Evolutionary conservation across 495 filamentous ascomycete genomes (phyloP), one percentile per base, ranked within the genome.

Genomic region (Lindgomyces ingoldianus): DNA sequence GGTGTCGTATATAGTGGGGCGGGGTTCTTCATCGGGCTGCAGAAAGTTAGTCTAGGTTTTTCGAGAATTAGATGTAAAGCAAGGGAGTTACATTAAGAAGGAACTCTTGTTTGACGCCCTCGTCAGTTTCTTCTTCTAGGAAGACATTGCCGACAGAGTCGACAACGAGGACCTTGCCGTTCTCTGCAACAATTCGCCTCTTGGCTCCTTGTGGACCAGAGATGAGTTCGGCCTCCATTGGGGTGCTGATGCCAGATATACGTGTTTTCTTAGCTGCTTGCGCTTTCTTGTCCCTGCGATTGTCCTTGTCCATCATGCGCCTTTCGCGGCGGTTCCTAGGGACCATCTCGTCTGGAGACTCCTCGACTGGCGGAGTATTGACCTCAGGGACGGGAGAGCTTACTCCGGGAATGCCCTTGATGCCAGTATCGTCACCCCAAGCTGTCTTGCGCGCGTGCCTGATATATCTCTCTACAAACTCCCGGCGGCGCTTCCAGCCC

Each of bases 161-260:
- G 6, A 98, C 94, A 62, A 98, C 88, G 41, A 98, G 75, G 0
- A 94, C 81, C 77, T 98, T 98, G 44, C 94, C 94, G 72, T 98
- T 98, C 80, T 96, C 89, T 1, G 92, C 93, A 25, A 91, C 83
- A 19, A 98, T 89, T 11, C 86, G 78, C 81, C 91, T 93, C 75
- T 88, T 90, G 41, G 88, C 79, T 1, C 91, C 91, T 64, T 82
- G 69, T 64, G 89, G 69, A 74, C 76, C 76, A 55, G 68, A 67
- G 1, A 61, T 74, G 24, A 75, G 27, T 52, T 73, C 70, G 0
- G 72, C 74, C 27, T 78, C 75, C 16, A 66, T 55, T 2, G 76
- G 76, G 39, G 74, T 74, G 65, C 73, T 76, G 62, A 77, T 69
- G 24, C 71, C 74, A 12, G 67, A 67, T 19, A 45, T 81, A 74